These are phyloP conservation scores for Sporothrix schenckii DNA, from an alignment of 2,329 filamentous ascomycete species.

Conservation along the genomic window DNA sequence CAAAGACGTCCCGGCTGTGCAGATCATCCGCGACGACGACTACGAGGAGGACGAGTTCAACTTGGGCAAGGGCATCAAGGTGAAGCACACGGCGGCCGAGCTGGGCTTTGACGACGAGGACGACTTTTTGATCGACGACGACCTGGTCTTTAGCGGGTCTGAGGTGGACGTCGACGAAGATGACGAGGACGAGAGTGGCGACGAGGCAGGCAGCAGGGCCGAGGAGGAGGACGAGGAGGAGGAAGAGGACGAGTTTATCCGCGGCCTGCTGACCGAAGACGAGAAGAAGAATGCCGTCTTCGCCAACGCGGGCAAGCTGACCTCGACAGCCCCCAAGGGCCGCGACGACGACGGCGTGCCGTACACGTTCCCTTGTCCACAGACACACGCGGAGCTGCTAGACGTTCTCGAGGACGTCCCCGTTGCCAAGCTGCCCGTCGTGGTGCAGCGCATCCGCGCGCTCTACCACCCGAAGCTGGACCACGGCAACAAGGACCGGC, in stretches of 20 bases:
- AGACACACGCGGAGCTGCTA: slow-evolving; percentile 73
- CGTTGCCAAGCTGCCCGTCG: slow-evolving; percentile 68
- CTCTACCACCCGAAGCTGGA: slow-evolving; percentile 89
- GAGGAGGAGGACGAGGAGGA: slow-evolving; percentile 40
- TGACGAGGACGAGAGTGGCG: slow-evolving; percentile 52
- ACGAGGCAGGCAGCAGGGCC: slow-evolving; percentile 42
- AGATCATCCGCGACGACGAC: slow-evolving; percentile 42
- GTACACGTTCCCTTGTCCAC: slow-evolving; percentile 84
- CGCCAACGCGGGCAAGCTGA: slow-evolving; percentile 45
- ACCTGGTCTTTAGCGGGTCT: slow-evolving; percentile 81
- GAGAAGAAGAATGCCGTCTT: slow-evolving; percentile 60
- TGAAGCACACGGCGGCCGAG: slow-evolving; percentile 60
- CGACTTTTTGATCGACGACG: slow-evolving; percentile 87
- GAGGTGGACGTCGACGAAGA: slow-evolving; percentile 62
- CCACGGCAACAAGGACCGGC: slow-evolving; percentile 80
- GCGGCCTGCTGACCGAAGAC: slow-evolving; percentile 64
- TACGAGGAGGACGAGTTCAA: slow-evolving; percentile 62
- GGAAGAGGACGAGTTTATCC: slow-evolving; percentile 67
- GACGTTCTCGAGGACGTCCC: slow-evolving; percentile 65
- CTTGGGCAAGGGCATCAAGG: slow-evolving; percentile 61
- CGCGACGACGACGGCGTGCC: slow-evolving; percentile 64
- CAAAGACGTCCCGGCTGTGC: slow-evolving; percentile 37
- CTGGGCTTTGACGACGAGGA: slow-evolving; percentile 89
- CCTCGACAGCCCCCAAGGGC: slow-evolving; percentile 9
- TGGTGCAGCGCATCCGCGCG: slow-evolving; percentile 86